phyloP scores from a whole-genome alignment of 176 grass and related monocot genomes.

The Typha latifolia region DNA sequence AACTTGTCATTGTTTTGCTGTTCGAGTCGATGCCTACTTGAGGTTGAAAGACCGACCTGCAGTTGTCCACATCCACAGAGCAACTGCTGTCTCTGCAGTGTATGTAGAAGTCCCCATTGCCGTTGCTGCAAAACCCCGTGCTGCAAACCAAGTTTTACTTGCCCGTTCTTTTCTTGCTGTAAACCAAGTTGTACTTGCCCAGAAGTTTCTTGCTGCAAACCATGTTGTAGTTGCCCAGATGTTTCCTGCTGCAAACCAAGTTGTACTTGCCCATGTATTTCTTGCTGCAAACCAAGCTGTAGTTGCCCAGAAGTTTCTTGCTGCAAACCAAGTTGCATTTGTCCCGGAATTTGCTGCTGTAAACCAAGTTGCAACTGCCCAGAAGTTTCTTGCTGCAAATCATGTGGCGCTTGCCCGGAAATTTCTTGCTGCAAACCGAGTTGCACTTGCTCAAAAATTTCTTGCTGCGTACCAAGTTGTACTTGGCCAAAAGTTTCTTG shows the following conservation, averaged over 20 bases:
- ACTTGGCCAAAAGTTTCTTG: no score
- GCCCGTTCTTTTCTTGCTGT: slow-evolving; percentile 13
- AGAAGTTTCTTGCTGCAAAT: no score
- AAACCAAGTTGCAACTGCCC: no score
- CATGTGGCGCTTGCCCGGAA: no score
- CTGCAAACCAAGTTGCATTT: slow-evolving; percentile 18
- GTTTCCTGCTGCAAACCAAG: slow-evolving; percentile 27
- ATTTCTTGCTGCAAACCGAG: no score
- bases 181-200: slow-evolving; percentile 16
- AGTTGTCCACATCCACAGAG: no score
- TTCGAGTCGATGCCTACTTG: slow-evolving; percentile 35
- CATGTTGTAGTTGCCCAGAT: neutral
- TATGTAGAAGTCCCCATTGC: no score
- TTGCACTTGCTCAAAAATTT: no score
- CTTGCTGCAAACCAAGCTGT: slow-evolving; percentile 25
- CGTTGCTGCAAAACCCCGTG: slow-evolving; percentile 6
- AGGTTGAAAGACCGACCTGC: slow-evolving; percentile 11
- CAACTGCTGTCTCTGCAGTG: no score
- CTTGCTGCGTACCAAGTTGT: slow-evolving; percentile 4
- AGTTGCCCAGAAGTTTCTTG: neutral
- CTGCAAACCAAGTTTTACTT: neutral
- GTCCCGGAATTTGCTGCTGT: no score
- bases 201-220: neutral
- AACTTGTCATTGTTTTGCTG: slow-evolving; percentile 40
- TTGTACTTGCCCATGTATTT: slow-evolving; percentile 26